Percentiles rank a stretch among this genome's conserved stretches.
phyloP scores from a whole-genome alignment of 2,329 filamentous ascomycete genomes.

The Diaporthe ilicicola region DNA sequence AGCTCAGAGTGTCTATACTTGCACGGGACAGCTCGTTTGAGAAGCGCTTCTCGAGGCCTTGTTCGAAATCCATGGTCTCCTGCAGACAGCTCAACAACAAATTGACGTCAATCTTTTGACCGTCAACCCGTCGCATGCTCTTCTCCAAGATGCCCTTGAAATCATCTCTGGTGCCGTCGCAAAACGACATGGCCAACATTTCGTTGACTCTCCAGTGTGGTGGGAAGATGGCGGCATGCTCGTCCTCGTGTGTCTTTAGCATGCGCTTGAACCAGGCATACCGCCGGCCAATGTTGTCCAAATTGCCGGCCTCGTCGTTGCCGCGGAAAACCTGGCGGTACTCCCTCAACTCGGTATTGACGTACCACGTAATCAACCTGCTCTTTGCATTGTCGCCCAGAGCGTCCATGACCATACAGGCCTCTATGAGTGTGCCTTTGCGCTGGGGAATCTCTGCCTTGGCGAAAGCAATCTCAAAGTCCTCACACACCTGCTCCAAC shows the following conservation, averaged over 20 bases:
- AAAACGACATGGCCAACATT: slow-evolving; percentile 88
- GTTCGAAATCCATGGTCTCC: slow-evolving; percentile 96
- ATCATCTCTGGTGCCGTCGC: slow-evolving; percentile 93
- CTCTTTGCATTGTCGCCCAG: slow-evolving; percentile 86
- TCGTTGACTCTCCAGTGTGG: slow-evolving; percentile 89
- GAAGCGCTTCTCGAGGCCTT: slow-evolving; percentile 86
- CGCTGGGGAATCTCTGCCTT: slow-evolving; percentile 81
- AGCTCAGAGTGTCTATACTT: slow-evolving; percentile 90
- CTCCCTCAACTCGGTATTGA: slow-evolving; percentile 94
- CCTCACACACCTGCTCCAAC: slow-evolving; percentile 97
- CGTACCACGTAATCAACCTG: slow-evolving; percentile 92
- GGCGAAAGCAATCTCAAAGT: slow-evolving; percentile 95
- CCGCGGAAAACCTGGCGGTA: slow-evolving; percentile 96
- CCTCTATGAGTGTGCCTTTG: slow-evolving; percentile 79
- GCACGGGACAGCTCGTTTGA: slow-evolving; percentile 72
- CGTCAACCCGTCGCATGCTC: slow-evolving; percentile 81
- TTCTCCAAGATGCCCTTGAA: slow-evolving; percentile 92
- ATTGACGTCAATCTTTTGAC: slow-evolving; percentile 87
- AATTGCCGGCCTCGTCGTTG: slow-evolving; percentile 92
- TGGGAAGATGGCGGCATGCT: slow-evolving; percentile 90
- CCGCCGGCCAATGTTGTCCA: slow-evolving; percentile 94
- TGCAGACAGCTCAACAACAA: slow-evolving; percentile 88
- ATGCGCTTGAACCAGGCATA: slow-evolving; percentile 98
- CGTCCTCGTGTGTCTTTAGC: slow-evolving; percentile 94
- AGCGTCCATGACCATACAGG: slow-evolving; percentile 93